A percentile compares a stretch with the other conserved stretches of the same genome.
Evolutionary conservation across 768 basidiomycete species (phyloP).

Genomic region (Candolleomyces efflorescens): DNA sequence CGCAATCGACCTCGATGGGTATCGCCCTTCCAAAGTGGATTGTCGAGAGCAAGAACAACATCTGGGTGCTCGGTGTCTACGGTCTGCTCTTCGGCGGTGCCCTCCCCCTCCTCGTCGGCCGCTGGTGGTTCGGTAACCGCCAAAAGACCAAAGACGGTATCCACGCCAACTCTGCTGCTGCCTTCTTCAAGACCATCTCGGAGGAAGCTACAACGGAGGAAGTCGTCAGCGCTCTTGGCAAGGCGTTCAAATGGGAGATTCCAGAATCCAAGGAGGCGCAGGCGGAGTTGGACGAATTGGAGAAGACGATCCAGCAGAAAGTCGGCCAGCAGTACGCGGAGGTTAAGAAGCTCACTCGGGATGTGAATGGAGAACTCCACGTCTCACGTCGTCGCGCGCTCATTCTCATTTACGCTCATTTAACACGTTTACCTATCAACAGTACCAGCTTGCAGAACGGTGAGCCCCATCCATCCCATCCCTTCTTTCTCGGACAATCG

Average conservation of each 20-base stretch:
- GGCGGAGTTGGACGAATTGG: slow-evolving; percentile 45
- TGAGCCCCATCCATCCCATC: too few relatives aligned
- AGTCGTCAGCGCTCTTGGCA: slow-evolving; percentile 65
- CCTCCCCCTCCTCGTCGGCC: slow-evolving; percentile 72
- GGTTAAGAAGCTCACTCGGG: slow-evolving; percentile 38
- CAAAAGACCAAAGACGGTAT: slow-evolving; percentile 91
- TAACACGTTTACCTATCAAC: slow-evolving; percentile 62
- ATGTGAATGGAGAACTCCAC: slow-evolving; percentile 31
- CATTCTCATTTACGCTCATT: slow-evolving; percentile 78
- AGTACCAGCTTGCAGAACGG: slow-evolving; percentile 48
- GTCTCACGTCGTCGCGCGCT: slow-evolving; percentile 51
- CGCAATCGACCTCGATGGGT: slow-evolving; percentile 91
- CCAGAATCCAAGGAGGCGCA: slow-evolving; percentile 20
- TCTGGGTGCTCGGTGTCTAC: slow-evolving; percentile 87
- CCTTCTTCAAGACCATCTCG: slow-evolving; percentile 82
- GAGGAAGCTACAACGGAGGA: slow-evolving; percentile 76
- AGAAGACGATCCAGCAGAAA: slow-evolving; percentile 44
- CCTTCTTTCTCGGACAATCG: too few relatives aligned
- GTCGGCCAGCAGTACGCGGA: slow-evolving; percentile 53
- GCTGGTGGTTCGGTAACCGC: slow-evolving; percentile 95
- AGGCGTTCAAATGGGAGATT: slow-evolving; percentile 60
- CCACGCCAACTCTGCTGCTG: slow-evolving; percentile 72
- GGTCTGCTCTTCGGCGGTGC: slow-evolving; percentile 84
- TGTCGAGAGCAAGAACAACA: slow-evolving; percentile 85
- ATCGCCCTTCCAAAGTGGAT: slow-evolving; percentile 95